Evolutionary conservation across 2,329 filamentous ascomycete genomes (phyloP).

Genomic region (Cryphonectria naterciae): DNA sequence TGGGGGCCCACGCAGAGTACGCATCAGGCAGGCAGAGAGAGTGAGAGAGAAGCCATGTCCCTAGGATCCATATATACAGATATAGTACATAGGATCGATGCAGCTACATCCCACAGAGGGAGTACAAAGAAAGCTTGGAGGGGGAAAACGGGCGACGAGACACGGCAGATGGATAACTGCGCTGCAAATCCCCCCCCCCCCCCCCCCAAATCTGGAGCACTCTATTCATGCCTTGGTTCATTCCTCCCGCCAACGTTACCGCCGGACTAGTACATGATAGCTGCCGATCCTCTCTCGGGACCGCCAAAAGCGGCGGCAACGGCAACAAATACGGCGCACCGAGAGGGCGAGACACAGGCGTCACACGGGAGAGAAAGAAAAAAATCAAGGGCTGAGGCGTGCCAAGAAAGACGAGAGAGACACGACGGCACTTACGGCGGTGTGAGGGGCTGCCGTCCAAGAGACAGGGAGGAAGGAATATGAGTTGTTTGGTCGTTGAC

Average conservation of each 20-base stretch:
- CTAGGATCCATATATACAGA: background rate
- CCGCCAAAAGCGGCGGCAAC: background rate
- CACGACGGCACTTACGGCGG: conserved; percentile 4
- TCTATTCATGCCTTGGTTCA: background rate
- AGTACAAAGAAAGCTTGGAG: background rate
- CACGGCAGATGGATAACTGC: background rate
- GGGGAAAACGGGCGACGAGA: background rate
- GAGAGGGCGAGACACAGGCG: background rate
- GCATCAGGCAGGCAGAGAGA: background rate
- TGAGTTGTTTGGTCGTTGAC: background rate
- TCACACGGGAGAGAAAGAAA: background rate
- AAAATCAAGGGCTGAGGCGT: background rate
- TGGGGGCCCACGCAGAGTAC: background rate
- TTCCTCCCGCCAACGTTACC: background rate
- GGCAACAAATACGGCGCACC: background rate
- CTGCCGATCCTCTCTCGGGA: background rate
- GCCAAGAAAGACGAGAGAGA: background rate
- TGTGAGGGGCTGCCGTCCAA: background rate
- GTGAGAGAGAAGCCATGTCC: background rate
- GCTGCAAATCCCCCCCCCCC: background rate
- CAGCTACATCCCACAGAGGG: background rate
- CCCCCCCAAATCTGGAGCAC: background rate
- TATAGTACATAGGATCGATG: background rate
- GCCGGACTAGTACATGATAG: conserved; percentile 1
- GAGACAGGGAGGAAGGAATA: background rate